Evolutionary conservation across 768 basidiomycete species (phyloP).

Genomic region (Kwoniella mangroviensis): DNA sequence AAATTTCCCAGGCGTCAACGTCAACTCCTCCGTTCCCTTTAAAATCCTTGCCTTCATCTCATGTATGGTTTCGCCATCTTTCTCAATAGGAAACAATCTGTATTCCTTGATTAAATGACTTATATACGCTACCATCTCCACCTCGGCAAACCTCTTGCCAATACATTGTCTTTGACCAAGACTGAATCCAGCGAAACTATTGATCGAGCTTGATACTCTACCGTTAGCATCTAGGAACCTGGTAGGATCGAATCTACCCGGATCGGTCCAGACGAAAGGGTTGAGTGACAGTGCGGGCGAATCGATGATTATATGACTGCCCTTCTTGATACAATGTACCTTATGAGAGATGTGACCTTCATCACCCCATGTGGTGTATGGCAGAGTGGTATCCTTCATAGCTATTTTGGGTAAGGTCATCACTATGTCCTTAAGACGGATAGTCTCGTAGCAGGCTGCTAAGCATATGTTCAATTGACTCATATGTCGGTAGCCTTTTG

Average conservation of each 20-base stretch:
- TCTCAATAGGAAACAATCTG: conserved; percentile 16
- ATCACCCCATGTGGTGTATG: conserved; percentile 39
- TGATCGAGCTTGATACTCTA: neutral
- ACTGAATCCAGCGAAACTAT: conserved; percentile 28
- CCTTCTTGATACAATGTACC: conserved; percentile 23
- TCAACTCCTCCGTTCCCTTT: conserved; percentile 30
- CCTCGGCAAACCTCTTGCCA: conserved; percentile 42
- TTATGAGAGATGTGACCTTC: conserved; percentile 23
- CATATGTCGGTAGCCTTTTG: conserved; percentile 32
- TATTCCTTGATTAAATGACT: conserved; percentile 24
- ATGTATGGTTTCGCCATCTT: conserved; percentile 27
- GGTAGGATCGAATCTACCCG: neutral
- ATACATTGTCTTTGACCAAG: conserved; percentile 33
- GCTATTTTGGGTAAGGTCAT: conserved; percentile 37
- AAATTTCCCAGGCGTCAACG: conserved; percentile 38
- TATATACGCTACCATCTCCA: conserved; percentile 33
- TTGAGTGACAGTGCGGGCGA: conserved; percentile 26
- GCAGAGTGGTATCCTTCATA: conserved; percentile 24
- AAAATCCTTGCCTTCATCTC: conserved; percentile 36
- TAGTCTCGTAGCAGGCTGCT: conserved; percentile 25
- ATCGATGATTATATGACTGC: conserved; percentile 36
- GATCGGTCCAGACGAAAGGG: conserved; percentile 27
- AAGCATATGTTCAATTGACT: conserved; percentile 24
- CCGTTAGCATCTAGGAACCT: neutral
- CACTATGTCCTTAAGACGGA: conserved; percentile 37